Base-by-base conservation (phyloP, 2,329 filamentous ascomycete species). In the Aureobasidium sp. region DNA sequence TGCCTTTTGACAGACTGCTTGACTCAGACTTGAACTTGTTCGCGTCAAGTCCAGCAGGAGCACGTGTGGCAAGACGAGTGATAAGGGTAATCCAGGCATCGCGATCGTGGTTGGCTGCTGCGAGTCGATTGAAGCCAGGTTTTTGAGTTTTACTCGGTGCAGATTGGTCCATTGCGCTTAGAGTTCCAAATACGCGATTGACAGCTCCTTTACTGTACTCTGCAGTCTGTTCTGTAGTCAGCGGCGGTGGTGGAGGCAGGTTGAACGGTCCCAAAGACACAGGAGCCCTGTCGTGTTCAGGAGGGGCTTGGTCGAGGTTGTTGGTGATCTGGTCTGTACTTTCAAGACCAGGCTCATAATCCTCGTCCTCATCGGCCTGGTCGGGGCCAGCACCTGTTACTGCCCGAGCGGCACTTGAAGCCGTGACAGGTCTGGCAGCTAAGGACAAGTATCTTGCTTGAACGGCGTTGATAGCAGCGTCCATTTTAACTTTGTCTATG, bases 51-150 rank as follows among this genome's bases (percentile, higher is more conserved):
- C 88, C 88, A 29, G 85, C 84, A 13, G 85, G 82, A 27, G 90
- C 84, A 39, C 93, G 84, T 3, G 92, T 96, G 15, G 92, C 93
- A 50, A 97, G 78, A 52, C 94, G 86, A 44, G 89, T 88, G 62
- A 97, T 81, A 25, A 97, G 84, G 0, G 91, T 94, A 66, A 96
- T 84, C 92, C 93, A 97, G 0, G 91, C 89, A 65, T 97, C 92
- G 65, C 88, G 83, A 68, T 93, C 91, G 68, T 91, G 90, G 2
- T 87, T 87, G 69, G 87, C 92, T 3, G 63, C 62, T 25, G 93
- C 92, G 42, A 97, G 79, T 53, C 92, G 84, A 69, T 89, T 89
- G 71, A 97, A 88, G 0, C 94, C 93, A 64, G 83, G 78, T 74
- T 86, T 85, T 69, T 80, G 78, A 77, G 72, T 45, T 65, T 77